Conservation (phyloP, 1,284 basidiomycete genomes). For the Heterobasidion annosum region DNA sequence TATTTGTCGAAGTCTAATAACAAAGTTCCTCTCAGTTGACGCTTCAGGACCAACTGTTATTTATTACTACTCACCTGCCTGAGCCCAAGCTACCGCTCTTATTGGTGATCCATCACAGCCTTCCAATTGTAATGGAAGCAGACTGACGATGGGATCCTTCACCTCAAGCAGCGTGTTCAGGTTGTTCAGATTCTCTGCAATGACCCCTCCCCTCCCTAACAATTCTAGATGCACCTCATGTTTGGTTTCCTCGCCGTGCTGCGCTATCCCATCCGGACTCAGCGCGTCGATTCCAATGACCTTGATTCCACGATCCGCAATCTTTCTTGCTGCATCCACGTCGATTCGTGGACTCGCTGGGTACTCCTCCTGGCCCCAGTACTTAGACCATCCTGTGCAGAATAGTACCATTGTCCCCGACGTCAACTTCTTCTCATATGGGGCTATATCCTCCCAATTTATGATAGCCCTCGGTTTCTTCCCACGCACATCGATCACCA, state of each 20-base stretch:
- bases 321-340: conserved; percentile 10
- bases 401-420: conserved; percentile 11
- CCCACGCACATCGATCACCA: conserved; percentile 14
- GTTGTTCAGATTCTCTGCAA: conserved; percentile 17
- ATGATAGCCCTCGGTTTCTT: conserved; percentile 9
- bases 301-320: conserved; percentile 13
- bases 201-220: conserved; percentile 10
- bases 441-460: conserved; percentile 14
- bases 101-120: conserved; percentile 19
- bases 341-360: conserved; percentile 13
- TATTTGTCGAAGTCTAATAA: too few relatives aligned
- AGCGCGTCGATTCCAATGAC: conserved; percentile 15
- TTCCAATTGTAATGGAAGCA: conserved; percentile 15
- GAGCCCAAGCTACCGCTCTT: conserved; percentile 14
- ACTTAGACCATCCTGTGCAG: conserved; percentile 16
- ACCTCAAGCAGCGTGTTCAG: conserved; percentile 13
- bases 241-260: neutral
- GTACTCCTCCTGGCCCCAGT: conserved; percentile 13
- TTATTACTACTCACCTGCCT: neutral
- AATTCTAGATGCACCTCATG: conserved; percentile 6
- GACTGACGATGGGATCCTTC: conserved; percentile 10
- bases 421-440: conserved; percentile 5
- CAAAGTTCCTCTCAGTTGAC: too few relatives aligned
- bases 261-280: conserved; percentile 19
- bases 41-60: too few relatives aligned